These are phyloP conservation scores for Ophiostoma himal-ulmi DNA, from an alignment of 2,329 filamentous ascomycete genomes.

Conservation along the genomic window DNA sequence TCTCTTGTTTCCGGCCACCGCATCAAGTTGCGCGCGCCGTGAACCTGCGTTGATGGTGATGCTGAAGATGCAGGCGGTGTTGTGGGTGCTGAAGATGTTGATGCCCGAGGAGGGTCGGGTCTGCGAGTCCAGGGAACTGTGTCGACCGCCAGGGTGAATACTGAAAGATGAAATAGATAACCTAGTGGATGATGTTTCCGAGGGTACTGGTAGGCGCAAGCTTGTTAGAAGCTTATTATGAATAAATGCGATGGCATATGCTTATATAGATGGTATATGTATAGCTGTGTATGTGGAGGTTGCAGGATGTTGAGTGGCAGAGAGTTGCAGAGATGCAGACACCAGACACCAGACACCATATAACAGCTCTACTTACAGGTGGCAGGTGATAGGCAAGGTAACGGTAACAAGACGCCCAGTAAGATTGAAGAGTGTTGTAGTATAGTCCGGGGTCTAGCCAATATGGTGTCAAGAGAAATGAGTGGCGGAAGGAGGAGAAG, in stretches of 20 bases:
- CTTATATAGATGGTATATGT: background rate
- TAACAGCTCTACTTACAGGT: background rate
- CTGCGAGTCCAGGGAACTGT: conserved; percentile 24
- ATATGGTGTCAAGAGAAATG: background rate
- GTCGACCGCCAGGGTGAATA: conserved; percentile 29
- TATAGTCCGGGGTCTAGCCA: conserved; percentile 1
- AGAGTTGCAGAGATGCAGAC: background rate
- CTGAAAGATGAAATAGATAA: background rate
- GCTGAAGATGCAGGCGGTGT: background rate
- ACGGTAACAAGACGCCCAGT: background rate
- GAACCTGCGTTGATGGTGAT: background rate
- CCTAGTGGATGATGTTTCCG: background rate
- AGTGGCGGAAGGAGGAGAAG: background rate
- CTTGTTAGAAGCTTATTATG: background rate
- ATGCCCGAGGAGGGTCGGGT: background rate
- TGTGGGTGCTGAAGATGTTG: background rate
- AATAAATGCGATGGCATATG: background rate
- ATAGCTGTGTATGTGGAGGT: background rate
- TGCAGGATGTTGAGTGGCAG: background rate
- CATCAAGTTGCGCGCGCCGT: background rate
- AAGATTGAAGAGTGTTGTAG: background rate
- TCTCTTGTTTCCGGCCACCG: conserved; percentile 14
- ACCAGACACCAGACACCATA: no score
- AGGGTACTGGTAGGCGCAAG: background rate
- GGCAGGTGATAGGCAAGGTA: background rate